phyloP scores from a whole-genome alignment of 257 asterid genomes.

The Jaltomata sinuosa region DNA sequence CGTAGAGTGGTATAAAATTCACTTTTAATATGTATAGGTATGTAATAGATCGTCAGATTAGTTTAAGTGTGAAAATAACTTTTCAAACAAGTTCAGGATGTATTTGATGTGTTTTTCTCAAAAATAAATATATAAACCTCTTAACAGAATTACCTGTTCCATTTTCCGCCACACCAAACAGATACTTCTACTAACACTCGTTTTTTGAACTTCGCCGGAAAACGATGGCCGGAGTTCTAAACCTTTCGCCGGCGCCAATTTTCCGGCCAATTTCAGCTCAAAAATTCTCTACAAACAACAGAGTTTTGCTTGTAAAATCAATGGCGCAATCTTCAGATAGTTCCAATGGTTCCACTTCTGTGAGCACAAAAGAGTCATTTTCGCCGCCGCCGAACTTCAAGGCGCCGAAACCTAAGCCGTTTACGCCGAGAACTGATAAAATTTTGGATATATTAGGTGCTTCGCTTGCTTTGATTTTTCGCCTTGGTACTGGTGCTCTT shows the following conservation, averaged over 20 bases:
- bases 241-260: conserved; percentile 34
- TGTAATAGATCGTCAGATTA: too few species aligned
- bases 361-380: conserved; percentile 26
- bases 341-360: conserved; percentile 17
- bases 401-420: conserved; percentile 77
- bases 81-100: too few species aligned
- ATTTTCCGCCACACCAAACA: conserved; percentile 1
- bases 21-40: too few species aligned
- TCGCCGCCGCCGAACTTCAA: conserved; percentile 77
- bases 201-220: not conserved
- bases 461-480: conserved; percentile 76
- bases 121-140: not conserved
- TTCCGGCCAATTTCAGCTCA: conserved; percentile 31
- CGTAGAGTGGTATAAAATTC: too few species aligned
- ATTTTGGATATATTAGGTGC: conserved; percentile 63
- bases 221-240: conserved; percentile 55
- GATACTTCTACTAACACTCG: not conserved
- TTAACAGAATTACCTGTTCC: conserved; percentile 3
- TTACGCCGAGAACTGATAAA: conserved; percentile 70
- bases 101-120: too few species aligned
- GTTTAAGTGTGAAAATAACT: too few species aligned
- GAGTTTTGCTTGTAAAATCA: conserved; percentile 20
- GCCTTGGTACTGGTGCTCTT: conserved; percentile 69
- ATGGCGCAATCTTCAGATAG: conserved; percentile 52
- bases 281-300: conserved; percentile 4